These are phyloP conservation scores for Aspergillus tanneri DNA, from an alignment of 2,329 filamentous ascomycete species.

Conservation along the genomic window DNA sequence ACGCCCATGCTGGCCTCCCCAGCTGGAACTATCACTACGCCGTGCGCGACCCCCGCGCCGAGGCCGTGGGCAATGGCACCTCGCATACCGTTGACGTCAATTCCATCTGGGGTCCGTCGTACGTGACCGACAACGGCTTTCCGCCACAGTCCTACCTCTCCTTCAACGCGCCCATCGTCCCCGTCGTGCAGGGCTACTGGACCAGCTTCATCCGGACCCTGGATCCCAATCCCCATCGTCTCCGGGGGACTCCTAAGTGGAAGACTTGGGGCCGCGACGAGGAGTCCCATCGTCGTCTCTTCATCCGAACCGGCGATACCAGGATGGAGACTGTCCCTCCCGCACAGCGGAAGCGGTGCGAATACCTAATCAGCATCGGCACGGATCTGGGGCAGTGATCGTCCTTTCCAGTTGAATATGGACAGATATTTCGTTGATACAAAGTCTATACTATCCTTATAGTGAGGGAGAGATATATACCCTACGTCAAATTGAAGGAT, in stretches of 20 bases:
- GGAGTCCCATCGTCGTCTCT: constrained; percentile 39
- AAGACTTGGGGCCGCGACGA: constrained; percentile 40
- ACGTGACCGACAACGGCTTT: constrained; percentile 46
- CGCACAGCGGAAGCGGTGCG: constrained; percentile 46
- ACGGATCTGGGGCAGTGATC: constrained; percentile 48
- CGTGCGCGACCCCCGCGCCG: constrained; percentile 59
- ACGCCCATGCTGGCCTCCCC: constrained; percentile 29
- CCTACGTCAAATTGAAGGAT: too few species aligned
- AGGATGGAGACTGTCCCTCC: constrained; percentile 49
- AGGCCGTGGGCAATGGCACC: constrained; percentile 59
- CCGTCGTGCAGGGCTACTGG: constrained; percentile 69
- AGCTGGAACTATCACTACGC: constrained; percentile 71
- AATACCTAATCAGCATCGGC: constrained; percentile 53
- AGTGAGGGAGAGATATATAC: too few species aligned
- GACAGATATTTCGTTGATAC: too few species aligned
- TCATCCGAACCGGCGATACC: constrained; percentile 46
- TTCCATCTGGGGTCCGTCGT: constrained; percentile 65
- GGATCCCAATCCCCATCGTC: constrained; percentile 62
- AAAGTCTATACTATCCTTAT: too few species aligned
- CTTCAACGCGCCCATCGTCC: constrained; percentile 59
- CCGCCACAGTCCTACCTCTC: constrained; percentile 59
- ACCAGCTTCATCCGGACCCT: constrained; percentile 67
- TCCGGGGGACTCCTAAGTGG: constrained; percentile 53
- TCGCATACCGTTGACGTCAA: constrained; percentile 66
- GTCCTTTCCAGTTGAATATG: not conserved